Evolutionary conservation across 768 basidiomycete species (phyloP), one percentile per base, ranked within the genome.

Genomic region (Chalciporus chontae): DNA sequence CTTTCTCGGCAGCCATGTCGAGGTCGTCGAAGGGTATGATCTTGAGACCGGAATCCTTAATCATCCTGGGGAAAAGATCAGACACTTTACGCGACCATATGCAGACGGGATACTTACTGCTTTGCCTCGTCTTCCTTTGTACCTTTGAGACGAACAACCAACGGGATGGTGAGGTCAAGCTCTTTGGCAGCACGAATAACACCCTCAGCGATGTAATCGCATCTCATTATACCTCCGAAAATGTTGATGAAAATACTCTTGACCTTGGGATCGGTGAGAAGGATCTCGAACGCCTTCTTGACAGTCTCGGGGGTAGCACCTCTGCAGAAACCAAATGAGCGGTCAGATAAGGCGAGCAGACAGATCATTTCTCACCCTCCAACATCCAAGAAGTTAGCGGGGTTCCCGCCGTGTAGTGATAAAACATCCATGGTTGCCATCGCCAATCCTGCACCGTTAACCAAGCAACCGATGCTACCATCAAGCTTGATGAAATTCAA

Each of bases 391-490:
- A 99, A 99, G 71, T 99, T 98, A 47, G 96, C 96, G 5, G 96
- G 96, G 59, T 94, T 86, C 45, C 92, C 96, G 43, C 96, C 96
- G 65, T 97, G 91, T 45, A 96, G 76, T 42, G 94, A 83, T 49
- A 99, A 78, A n/a, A 98, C 95, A 63, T 99, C 96, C 96, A 99
- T 98, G 48, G 96, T 99, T 32, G 96, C 96, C 96, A 99, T 99
- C 44, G 96, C 96, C 53, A 99, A 75, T 63, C 96, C 96, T 45
- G 96, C 96, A 62, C 96, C 96, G 61, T 99, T 99, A 54, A 99
- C 96, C 45, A 99, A 76, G 73, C 96, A 99, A 24, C 96, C 96
- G 52, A 99, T 85, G 70, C 80, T 89, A 26, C 96, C 96, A 64
- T 99, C 96, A 39, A 99, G 85, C 74, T 99, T 97, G 79, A 98